Conservation (phyloP, 176 grass and related monocot genomes). For the Hordeum vulgare region MorexV3_pseudomolecules_assembly NC_058523.1:100456871-100457370, state of each 20-base stretch:
- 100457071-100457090: constrained; percentile 37
- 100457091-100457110: constrained; percentile 39
- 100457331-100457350: neutral
- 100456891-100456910: constrained; percentile 52
- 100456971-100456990: constrained; percentile 52
- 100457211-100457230: neutral
- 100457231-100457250: neutral
- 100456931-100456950: constrained; percentile 42
- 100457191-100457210: constrained; percentile 7
- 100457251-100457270: constrained; percentile 6
- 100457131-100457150: constrained; percentile 18
- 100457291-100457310: neutral
- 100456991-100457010: constrained; percentile 48
- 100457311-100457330: neutral
- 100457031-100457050: constrained; percentile 56
- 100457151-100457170: constrained; percentile 2
- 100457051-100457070: constrained; percentile 52
- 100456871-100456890: constrained; percentile 42
- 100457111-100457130: constrained; percentile 44
- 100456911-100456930: constrained; percentile 60
- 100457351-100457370: neutral
- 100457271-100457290: neutral
- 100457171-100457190: neutral
- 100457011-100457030: constrained; percentile 68
- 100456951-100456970: constrained; percentile 51